Evolutionary conservation across 1,284 basidiomycete species (phyloP), one percentile per base, ranked within the genome.

Genomic region (Amylostereum chailletii): DNA sequence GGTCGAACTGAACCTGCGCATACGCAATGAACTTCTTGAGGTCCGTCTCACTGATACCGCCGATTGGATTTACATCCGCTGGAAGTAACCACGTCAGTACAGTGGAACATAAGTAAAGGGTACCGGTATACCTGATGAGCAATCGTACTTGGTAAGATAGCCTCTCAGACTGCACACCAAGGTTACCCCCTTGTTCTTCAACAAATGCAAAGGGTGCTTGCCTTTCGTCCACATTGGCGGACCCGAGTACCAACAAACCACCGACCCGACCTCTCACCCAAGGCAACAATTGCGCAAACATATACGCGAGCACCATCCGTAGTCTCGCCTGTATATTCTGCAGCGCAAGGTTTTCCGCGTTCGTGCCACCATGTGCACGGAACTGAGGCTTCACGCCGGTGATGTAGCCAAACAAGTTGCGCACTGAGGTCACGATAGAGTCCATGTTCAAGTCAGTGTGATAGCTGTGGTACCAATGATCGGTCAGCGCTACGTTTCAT

Each of bases 41-140:
- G 67, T 99, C 96, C 0, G 92, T 94, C 70, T 99, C 99, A 66
- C 90, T 94, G 65, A 99, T 97, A 1, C 89, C 91, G 5, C 96
- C 96, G 58, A 99, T 99, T 3, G 95, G 96, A 65, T 99, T 99
- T 62, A 99, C 81, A 64, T 99, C 95, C 48, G 96, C 91, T 93
- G 59, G 4, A 43, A 8, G 34, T 49, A 42, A 47, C 46, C 11
- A 53, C 34, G 11, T 42, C 10, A 30, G 31, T 26, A 41, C 38
- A 39, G 19, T 29, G 41, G n/a, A 44, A 19, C 29, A 9, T 10
- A 45, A 43, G 9, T 11, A n/a, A 37, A 34, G 29, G 19, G 19
- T 7, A 34, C 50, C 71, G 19, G 19, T n/a, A 45, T 56, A 86
- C 86, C 86, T 11, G 88, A 90, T 3, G 88, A 90, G 57, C 82